Base-by-base conservation (phyloP, 1,139 yeast species). In the Hansenula lynferdii region DNA sequence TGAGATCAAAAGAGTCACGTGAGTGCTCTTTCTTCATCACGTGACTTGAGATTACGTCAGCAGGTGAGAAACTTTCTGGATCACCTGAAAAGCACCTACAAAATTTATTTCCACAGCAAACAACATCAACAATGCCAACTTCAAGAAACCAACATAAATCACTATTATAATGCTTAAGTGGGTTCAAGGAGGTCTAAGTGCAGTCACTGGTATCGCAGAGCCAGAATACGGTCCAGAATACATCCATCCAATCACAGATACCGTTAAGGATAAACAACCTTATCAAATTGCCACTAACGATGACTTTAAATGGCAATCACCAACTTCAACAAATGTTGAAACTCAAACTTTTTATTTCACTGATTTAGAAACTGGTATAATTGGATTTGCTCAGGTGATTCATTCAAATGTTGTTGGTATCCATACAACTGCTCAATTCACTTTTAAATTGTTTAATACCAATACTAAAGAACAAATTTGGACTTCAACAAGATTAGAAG, bases 171-270 rank as follows among this genome's bases (percentile, higher is more conserved):
- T 84, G 94, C 68, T 84, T 40, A 84, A 80, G 75, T 83, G 89
- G 89, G 85, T 84, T 45, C 92, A 84, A 70, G 84, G 90, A 44
- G 68, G 95, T 40, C 76, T 92, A 35, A 87, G 97, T 17, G 92
- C 95, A 6, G 92, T 89, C 34, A 94, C 97, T 8, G 98, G 98
- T 37, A 78, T 95, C 15, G 96, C 96, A 2, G 98, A 92, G 63
- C 98, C 98, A 21, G 95, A 85, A 58, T 92, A 92, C 57, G 98
- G 98, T 38, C 75, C 82, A 35, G 96, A 82, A 40, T 95, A 96
- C 35, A 86, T 92, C 52, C 90, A 83, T 55, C 76, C 97, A n/a
- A 77, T 89, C 42, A 75, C 84, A 32, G 78, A 73, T 31, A 67
- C 81, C 37, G 77, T 83, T 40, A 65, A 68, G 39, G 72, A 67